Evolutionary conservation across 2,329 filamentous ascomycete genomes (phyloP).

Genomic region (Pseudogymnoascus sp.): DNA sequence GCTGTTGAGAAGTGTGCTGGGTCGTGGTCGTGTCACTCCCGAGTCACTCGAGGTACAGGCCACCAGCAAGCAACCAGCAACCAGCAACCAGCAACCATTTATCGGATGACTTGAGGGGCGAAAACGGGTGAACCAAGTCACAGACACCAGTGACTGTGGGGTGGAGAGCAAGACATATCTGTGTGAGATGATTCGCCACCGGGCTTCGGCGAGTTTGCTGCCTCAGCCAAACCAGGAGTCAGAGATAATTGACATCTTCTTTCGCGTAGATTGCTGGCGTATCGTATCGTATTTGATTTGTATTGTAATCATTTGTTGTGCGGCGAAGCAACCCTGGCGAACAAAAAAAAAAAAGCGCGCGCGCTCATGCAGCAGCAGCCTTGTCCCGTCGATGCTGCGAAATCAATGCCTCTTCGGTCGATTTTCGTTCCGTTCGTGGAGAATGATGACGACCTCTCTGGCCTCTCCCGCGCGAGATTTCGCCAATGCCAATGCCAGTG

Average conservation of each 20-base stretch:
- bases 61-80: too few species aligned
- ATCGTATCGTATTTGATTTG: background rate
- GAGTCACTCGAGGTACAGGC: constrained; percentile 1
- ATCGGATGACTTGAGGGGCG: background rate
- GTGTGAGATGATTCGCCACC: background rate
- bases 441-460: background rate
- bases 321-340: background rate
- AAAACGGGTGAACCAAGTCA: background rate
- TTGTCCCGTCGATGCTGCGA: background rate
- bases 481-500: too few species aligned
- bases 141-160: background rate
- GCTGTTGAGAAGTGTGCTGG: background rate
- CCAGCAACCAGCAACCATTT: background rate
- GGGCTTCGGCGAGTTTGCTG: background rate
- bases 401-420: background rate
- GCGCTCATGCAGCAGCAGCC: background rate
- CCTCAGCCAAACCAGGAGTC: background rate
- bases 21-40: background rate
- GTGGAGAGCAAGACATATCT: background rate
- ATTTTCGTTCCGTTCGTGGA: background rate
- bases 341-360: background rate
- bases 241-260: background rate
- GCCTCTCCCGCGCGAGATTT: background rate
- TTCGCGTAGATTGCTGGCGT: background rate
- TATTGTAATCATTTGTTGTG: background rate